These are phyloP conservation scores for Elsinoe arachidis DNA, from an alignment of 2,329 filamentous ascomycete species.

Conservation along the genomic window DNA sequence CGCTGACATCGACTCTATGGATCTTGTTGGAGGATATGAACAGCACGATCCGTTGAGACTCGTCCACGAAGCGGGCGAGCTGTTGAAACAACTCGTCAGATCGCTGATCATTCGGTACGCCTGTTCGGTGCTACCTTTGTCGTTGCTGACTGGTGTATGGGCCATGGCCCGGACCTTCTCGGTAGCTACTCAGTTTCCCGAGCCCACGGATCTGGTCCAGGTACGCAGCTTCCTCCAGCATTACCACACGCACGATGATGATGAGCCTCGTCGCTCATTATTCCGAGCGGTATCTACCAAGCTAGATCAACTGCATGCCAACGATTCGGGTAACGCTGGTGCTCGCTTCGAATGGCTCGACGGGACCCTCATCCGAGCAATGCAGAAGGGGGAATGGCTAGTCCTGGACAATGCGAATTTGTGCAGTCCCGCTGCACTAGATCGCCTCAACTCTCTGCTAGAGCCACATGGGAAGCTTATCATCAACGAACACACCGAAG, in stretches of 20 bases:
- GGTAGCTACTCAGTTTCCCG: no score
- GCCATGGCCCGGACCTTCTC: no score
- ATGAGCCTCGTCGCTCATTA: no score
- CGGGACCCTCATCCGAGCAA: slow-evolving; percentile 78
- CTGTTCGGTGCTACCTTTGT: no score
- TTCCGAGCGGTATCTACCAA: no score
- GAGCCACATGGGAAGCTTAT: slow-evolving; percentile 82
- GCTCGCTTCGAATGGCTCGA: slow-evolving; percentile 95
- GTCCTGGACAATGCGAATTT: slow-evolving; percentile 96
- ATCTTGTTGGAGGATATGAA: slow-evolving; percentile 93
- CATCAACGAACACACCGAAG: slow-evolving; percentile 85
- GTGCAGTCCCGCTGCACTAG: slow-evolving; percentile 88
- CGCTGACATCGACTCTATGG: slow-evolving; percentile 92
- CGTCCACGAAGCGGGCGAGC: slow-evolving; percentile 51
- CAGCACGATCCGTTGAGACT: slow-evolving; percentile 77
- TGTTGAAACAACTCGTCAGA: slow-evolving; percentile 34
- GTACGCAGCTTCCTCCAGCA: no score
- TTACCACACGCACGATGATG: no score
- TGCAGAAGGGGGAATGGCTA: slow-evolving; percentile 82
- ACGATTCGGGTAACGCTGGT: slow-evolving; percentile 36
- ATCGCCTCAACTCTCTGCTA: slow-evolving; percentile 86
- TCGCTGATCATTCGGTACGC: slow-evolving; percentile 22
- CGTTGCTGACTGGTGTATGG: no score
- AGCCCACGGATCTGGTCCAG: no score
- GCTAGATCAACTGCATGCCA: neutral